Conservation (phyloP, 352 stramenopile species). For the Phytophthora multivora region DNA sequence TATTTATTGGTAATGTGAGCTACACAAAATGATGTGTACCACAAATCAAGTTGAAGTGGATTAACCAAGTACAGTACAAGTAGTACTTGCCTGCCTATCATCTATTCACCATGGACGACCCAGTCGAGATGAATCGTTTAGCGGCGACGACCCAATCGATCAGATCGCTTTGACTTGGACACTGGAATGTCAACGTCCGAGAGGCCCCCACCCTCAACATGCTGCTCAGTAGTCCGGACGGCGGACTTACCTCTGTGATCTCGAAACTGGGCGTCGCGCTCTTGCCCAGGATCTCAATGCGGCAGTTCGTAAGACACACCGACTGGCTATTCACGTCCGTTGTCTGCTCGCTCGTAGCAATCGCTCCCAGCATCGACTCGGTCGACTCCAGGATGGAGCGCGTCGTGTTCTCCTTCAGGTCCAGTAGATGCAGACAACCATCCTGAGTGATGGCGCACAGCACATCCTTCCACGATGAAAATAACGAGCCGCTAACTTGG, state of each 20-base stretch:
- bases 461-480: slow-evolving; percentile 78
- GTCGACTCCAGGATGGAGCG: slow-evolving; percentile 57
- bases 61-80: not conserved
- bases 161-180: slow-evolving; percentile 72
- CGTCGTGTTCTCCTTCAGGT: slow-evolving; percentile 71
- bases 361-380: slow-evolving; percentile 63
- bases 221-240: slow-evolving; percentile 60
- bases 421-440: slow-evolving; percentile 71
- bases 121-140: slow-evolving; percentile 66
- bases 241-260: slow-evolving; percentile 61
- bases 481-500: slow-evolving; percentile 73
- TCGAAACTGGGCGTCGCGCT: slow-evolving; percentile 71
- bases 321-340: slow-evolving; percentile 56
- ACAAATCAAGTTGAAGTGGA: slow-evolving; percentile 9
- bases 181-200: slow-evolving; percentile 83
- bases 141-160: slow-evolving; percentile 85
- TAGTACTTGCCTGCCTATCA: not conserved
- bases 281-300: slow-evolving; percentile 79
- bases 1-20: not conserved
- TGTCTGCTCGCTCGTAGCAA: slow-evolving; percentile 55
- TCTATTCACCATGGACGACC: slow-evolving; percentile 50
- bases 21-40: not conserved
- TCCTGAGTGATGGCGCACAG: slow-evolving; percentile 82
- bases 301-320: slow-evolving; percentile 67
- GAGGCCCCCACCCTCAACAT: slow-evolving; percentile 69